Evolutionary conservation across 1,139 yeast species (phyloP).

Genomic region (Meyerozyma smithsonii): DNA sequence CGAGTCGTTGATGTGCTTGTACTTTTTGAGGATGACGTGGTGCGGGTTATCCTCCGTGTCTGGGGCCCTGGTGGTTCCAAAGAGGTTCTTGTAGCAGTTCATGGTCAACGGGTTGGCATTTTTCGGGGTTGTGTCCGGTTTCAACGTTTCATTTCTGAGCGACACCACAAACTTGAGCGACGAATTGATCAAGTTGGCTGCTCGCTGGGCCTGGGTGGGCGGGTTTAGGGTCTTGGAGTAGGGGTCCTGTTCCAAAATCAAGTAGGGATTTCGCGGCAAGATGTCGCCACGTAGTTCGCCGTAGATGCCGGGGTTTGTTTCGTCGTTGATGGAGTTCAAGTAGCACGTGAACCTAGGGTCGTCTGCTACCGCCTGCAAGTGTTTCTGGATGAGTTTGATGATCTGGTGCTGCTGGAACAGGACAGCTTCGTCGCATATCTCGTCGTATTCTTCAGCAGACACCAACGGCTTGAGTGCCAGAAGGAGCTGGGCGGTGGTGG

Average conservation of each 20-base stretch:
- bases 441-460: constrained; percentile 37
- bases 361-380: constrained; percentile 31
- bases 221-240: constrained; percentile 49
- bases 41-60: constrained; percentile 12
- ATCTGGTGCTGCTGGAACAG: constrained; percentile 38
- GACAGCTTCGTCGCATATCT: constrained; percentile 36
- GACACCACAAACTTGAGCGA: constrained; percentile 61
- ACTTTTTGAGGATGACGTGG: constrained; percentile 28
- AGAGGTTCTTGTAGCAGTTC: constrained; percentile 60
- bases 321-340: constrained; percentile 55
- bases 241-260: constrained; percentile 71
- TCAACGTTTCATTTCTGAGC: constrained; percentile 47
- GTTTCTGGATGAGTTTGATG: constrained; percentile 48
- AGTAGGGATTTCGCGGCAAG: constrained; percentile 70
- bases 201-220: constrained; percentile 62
- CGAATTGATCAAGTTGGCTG: constrained; percentile 62
- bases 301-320: constrained; percentile 57
- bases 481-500: constrained; percentile 45
- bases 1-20: constrained; percentile 22
- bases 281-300: constrained; percentile 64
- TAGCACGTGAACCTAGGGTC: constrained; percentile 46
- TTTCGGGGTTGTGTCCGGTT: constrained; percentile 53
- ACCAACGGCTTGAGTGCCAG: constrained; percentile 48
- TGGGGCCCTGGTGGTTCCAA: constrained; percentile 67
- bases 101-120: constrained; percentile 53